Conservation (phyloP, 2,329 filamentous ascomycete genomes). For the Monilinia fructicola region DNA sequence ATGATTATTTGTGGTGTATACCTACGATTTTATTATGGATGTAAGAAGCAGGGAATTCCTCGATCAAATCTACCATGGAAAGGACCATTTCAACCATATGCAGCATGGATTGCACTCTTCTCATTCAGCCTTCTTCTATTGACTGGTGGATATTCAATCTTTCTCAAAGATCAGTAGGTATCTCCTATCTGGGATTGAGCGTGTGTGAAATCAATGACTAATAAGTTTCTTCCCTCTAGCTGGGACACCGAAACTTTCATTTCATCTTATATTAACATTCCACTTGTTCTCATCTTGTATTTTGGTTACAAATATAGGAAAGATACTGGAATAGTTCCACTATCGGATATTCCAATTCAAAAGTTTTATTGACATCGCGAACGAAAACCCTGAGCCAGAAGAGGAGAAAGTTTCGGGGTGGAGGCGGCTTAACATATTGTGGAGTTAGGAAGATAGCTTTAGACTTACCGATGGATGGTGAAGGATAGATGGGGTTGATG, state of each 20-base stretch:
- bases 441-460: conserved; percentile 28
- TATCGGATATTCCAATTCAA: conserved; percentile 44
- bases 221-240: background rate
- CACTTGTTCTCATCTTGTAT: conserved; percentile 46
- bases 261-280: conserved; percentile 56
- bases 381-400: conserved; percentile 41
- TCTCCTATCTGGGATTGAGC: fast-evolving
- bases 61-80: conserved; percentile 55
- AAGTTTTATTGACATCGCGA: conserved; percentile 43
- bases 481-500: no score
- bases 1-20: conserved; percentile 58
- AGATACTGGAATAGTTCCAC: conserved; percentile 46
- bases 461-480: no score
- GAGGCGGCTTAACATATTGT: conserved; percentile 42
- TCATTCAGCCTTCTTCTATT: conserved; percentile 65
- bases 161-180: conserved; percentile 52
- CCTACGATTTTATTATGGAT: conserved; percentile 54
- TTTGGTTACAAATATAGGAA: conserved; percentile 55
- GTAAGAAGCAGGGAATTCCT: conserved; percentile 56
- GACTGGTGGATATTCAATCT: conserved; percentile 67
- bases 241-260: conserved; percentile 60
- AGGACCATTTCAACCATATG: conserved; percentile 49
- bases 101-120: conserved; percentile 58
- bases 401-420: conserved; percentile 34
- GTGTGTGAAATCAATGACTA: background rate